These are phyloP conservation scores for Flaveria ramosissima DNA, from an alignment of 129 eudicot genomes.

Conservation along the genomic window DNA sequence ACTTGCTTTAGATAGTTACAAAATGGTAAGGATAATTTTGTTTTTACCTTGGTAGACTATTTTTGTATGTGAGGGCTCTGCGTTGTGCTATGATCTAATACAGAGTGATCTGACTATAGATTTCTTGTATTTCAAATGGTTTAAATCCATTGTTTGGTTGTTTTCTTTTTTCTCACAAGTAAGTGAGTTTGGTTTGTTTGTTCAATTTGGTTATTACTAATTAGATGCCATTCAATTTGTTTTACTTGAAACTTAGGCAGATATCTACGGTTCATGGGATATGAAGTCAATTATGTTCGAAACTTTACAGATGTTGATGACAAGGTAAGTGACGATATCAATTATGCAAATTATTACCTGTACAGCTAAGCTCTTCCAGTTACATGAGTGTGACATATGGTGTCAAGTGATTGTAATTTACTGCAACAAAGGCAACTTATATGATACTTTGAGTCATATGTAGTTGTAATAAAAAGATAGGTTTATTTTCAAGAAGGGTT, in stretches of 20 bases:
- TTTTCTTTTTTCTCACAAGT: neutral
- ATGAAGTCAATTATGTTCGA: conserved; percentile 85
- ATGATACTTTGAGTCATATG: neutral
- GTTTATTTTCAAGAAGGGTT: neutral
- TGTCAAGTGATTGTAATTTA: neutral
- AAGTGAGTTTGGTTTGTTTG: conserved; percentile 10
- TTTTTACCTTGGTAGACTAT: no score
- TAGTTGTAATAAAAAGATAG: neutral
- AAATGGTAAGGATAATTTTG: no score
- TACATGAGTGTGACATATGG: neutral
- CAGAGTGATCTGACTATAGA: no score
- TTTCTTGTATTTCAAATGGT: neutral
- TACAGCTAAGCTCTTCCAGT: neutral
- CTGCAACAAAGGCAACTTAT: neutral
- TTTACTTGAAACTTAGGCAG: conserved; percentile 70
- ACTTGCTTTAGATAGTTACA: no score
- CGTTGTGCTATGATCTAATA: no score
- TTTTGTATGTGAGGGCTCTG: no score
- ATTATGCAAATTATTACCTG: neutral
- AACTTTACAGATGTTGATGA: conserved; percentile 96
- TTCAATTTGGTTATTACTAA: neutral
- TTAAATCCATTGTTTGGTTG: neutral
- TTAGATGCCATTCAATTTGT: neutral
- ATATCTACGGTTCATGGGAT: conserved; percentile 77
- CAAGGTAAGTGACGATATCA: conserved; percentile 49